Base-by-base conservation (phyloP, 495 filamentous ascomycete species). In the Hypomontagnella monticulosa region DNA sequence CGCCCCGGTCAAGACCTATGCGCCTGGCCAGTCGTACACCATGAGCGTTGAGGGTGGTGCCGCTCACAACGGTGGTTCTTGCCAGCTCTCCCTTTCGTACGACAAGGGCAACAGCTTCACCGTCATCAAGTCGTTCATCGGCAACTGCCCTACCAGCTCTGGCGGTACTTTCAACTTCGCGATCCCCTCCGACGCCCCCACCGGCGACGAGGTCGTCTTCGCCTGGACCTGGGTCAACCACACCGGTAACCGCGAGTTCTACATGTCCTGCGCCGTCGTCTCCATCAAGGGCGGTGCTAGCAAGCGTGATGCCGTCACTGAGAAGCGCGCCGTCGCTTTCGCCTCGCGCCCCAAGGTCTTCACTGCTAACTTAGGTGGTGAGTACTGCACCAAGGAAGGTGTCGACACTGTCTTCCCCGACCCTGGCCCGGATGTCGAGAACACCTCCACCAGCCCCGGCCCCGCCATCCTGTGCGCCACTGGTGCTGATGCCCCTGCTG, bases 191-290 rank as follows among this genome's bases (percentile, higher is more conserved):
- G 85, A 87, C 46, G 84, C 85, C 7, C 80, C 80, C n/a, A 71
- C 78, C 37, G 89, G 87, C 11, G 69, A 82, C 0, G 76, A 73
- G 9, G 87, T 85, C 54, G 72, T 91, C 36, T 85, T 91, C 61
- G 83, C 85, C 16, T 91, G 89, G 89, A 84, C 82, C 34, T 85
- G 80, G 81, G 82, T 84, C 76, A 90, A 91, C 78, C 69, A 80
- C 47, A 74, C 86, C 43, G 89, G 88, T 8, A 91, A 90, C 74
- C 80, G 88, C 30, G 88, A 91, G 71, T 83, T 84, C 70, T 90
- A 90, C 77, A 87, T 87, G 86, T 86, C 87, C 66, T 90, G 88
- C 66, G 87, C 86, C 20, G 63, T 77, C 16, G 81, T 90, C 62
- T 81, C 75, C 40, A 85, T 90, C 71, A 76, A 69, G 40, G 70